These are phyloP conservation scores for Sanghuangporus baumii DNA, from an alignment of 1,284 basidiomycete species.

Conservation along the genomic window DNA sequence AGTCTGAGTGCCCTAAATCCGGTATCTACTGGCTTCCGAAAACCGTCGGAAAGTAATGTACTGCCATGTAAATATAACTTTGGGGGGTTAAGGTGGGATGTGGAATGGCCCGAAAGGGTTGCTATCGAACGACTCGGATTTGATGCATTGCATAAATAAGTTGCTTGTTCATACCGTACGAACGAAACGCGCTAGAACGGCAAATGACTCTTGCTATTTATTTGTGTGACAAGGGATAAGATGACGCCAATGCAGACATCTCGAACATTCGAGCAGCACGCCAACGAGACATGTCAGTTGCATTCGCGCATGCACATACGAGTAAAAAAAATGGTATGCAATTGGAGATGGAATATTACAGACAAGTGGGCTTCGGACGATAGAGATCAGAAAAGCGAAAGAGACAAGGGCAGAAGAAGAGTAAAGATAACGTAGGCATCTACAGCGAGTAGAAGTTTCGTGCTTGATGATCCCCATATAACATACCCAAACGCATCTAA, in stretches of 20 bases:
- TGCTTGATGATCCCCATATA: neutral
- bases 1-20: constrained; percentile 4
- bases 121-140: no score
- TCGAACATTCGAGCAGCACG: no score
- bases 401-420: neutral
- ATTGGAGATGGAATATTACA: constrained; percentile 1
- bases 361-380: neutral
- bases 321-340: neutral
- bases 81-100: neutral
- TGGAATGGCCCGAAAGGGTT: neutral
- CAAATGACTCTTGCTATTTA: no score
- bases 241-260: no score
- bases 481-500: neutral
- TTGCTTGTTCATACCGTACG: no score
- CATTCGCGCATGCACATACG: neutral
- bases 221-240: no score
- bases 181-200: no score
- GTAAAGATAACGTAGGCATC: neutral
- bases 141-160: no score
- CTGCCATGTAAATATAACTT: neutral
- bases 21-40: constrained; percentile 16
- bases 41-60: constrained; percentile 1
- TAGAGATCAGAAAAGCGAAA: neutral
- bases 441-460: neutral
- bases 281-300: no score